phyloP scores from a whole-genome alignment of 2,329 filamentous ascomycete species.

The Venturia nashicola region DNA sequence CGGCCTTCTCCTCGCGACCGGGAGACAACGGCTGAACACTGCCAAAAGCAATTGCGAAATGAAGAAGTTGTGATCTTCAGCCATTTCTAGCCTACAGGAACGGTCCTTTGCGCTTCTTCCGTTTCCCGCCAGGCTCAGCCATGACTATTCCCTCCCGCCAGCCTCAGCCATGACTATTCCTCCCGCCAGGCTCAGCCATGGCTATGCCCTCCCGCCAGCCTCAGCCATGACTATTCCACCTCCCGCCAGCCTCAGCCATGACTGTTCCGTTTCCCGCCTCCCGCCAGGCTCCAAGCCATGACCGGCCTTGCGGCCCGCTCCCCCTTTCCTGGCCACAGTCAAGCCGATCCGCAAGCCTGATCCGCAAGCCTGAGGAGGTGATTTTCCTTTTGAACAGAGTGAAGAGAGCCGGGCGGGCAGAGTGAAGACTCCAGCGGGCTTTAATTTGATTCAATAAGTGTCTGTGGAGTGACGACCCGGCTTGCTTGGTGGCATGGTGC shows the following conservation, averaged over 20 bases:
- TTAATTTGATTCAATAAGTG: not conserved
- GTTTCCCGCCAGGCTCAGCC: not conserved
- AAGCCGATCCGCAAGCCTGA: no score
- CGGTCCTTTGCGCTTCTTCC: not conserved
- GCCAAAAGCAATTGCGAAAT: not conserved
- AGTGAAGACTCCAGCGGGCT: no score
- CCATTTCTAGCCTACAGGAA: not conserved
- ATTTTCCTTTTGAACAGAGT: not conserved
- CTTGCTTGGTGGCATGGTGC: not conserved
- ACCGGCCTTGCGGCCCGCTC: not conserved
- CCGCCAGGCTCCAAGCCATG: not conserved
- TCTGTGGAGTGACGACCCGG: not conserved
- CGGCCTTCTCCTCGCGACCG: not conserved
- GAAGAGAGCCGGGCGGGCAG: no score
- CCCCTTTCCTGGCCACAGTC: not conserved
- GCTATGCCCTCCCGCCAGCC: no score
- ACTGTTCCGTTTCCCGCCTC: no score
- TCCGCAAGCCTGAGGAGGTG: not conserved
- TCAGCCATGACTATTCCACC: no score
- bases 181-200: no score
- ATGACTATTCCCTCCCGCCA: no score
- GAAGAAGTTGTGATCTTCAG: not conserved
- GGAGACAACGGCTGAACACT: not conserved
- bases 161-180: no score
- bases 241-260: no score